Evolutionary conservation across 192 early-diverging fungal species (phyloP), one percentile per base, ranked within the genome.

Genomic region (Ambispora gerdemannii): DNA sequence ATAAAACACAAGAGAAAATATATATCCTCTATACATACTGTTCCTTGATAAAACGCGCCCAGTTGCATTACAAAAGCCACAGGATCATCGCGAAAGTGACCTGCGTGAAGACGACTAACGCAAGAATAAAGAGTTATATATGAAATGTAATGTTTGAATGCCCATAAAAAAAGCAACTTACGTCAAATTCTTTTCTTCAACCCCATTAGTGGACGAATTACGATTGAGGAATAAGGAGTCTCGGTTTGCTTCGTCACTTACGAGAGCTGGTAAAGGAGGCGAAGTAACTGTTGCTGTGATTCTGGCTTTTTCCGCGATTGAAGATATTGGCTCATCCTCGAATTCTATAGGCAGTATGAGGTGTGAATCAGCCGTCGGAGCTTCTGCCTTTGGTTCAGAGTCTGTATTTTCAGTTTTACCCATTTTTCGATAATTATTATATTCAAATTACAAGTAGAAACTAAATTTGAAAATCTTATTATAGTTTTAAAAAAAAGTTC

Each of bases 21-120:
- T 60, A 35, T 30, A 31, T 34, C n/a, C 0, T 63, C 2, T 52
- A 17, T 30, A 82, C 81, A 56, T 83, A 84, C 85, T 49, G 81
- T 80, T 64, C 85, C 85, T 63, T 84, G 81, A 50, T 83, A 84
- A 49, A 82, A 84, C 7, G 78, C 71, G 19, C 81, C 81, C 15
- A 84, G 70, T 59, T 81, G 81, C 7, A 90, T 73, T 62, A 90
- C 86, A 74, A 88, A 90, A 15, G 84, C 89, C 25, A 92, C 77
- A 4, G 90, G 90, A 77, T 92, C 89, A 38, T 86, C 80, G 60
- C 87, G 75, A 56, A 92, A 86, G 49, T 81, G 72, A 33, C 78
- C 75, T 32, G 81, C 80, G 63, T 86, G 81, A 50, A 78, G 67
- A n/a, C n/a, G 34, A 35, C 67, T 69, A 32, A 67, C 24, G 28